Evolutionary conservation across 2,329 filamentous ascomycete species (phyloP), one percentile per base, ranked within the genome.

Genomic region (Cryoendolithus antarcticus): DNA sequence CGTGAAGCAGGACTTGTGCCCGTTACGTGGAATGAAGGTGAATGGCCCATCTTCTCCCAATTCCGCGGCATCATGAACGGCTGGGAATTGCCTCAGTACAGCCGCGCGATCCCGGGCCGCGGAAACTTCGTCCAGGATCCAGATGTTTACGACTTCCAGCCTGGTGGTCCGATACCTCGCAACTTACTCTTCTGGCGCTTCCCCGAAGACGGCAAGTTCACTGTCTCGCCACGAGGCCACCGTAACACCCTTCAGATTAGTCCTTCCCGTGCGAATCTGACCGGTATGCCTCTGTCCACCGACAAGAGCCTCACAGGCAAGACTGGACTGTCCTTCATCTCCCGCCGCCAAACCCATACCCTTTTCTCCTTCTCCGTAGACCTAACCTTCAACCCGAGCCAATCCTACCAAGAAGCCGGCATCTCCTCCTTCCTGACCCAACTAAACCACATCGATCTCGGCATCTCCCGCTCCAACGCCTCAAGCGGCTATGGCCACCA

Each of bases 141-240:
- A 2, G 71, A 75, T 45, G 45, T 51, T 6, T 55, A 71, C 33
- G 61, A 65, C 15, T 76, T 77, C 49, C 44, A 55, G 6, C 59
- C 64, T 0, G 60, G 60, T 0, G 61, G 61, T 1, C 46, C 50
- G 0, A 53, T 77, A 0, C 72, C 74, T 3, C 59, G 60, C 0
- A 70, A 77, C 48, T 71, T 78, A 45, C 64, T 71, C 1, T 63
- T 73, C 60, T 75, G 73, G 62, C 63, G 75, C 3, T 70, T 65
- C 9, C 74, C 72, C 1, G 59, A 63, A 27, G 48, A 60, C 0
- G 34, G 34, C 5, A 43, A 32, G 4, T 78, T 66, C 59, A 59
- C 52, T 1, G 45, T 69, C n/a, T 75, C 67, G 1, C 62, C 63
- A 0, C 50, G 45, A 0, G 63, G 54, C 0, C 63, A 67, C 37